Evolutionary conservation across 2,329 filamentous ascomycete species (phyloP), one percentile per base, ranked within the genome.

Genomic region (Venturia oleaginea): DNA sequence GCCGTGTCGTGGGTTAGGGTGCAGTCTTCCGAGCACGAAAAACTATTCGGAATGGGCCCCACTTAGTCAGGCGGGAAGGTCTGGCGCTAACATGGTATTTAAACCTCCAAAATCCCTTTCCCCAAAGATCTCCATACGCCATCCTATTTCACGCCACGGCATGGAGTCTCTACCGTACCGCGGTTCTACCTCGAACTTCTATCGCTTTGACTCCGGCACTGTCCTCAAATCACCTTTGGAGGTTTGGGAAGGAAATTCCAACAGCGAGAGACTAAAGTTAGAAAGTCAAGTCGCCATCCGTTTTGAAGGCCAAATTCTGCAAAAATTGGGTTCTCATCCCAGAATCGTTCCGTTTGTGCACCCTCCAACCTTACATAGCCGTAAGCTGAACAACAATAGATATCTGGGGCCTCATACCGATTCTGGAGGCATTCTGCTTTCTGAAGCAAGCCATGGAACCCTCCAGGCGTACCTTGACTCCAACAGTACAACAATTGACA

Each of bases 371-470:
- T 8, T 54, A 57, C n/a, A 63, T 54, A 30, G 27, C 59, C 59
- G 32, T 34, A 46, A 62, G n/a, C 62, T 59, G 40, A 42, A 54
- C 46, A n/a, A 40, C 55, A 22, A 57, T 43, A 62, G 55, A 63
- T 63, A 66, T 48, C 63, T 59, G 34, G 57, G 62, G 59, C 59
- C 54, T 51, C 32, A 66, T 30, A 55, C 55, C 57, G 30, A 27
- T 37, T 37, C 34, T 37, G 34, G 5, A 62, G 62, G 65, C 40
- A 57, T 66, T 22, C 51, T 64, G 22, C 65, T 71, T 62, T 34
- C 51, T 42, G 66, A 71, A 67, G 70, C 69, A 48, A 71, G 66
- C 65, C 65, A 71, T 65, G 61, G 68, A 17, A 68, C 66, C 60
- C 61, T 65, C 60, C 61, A 65, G 59, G 32, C 55, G 27, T 70